Conservation (phyloP, 805 yeast species). For the Hagleromyces aurorensis region DNA sequence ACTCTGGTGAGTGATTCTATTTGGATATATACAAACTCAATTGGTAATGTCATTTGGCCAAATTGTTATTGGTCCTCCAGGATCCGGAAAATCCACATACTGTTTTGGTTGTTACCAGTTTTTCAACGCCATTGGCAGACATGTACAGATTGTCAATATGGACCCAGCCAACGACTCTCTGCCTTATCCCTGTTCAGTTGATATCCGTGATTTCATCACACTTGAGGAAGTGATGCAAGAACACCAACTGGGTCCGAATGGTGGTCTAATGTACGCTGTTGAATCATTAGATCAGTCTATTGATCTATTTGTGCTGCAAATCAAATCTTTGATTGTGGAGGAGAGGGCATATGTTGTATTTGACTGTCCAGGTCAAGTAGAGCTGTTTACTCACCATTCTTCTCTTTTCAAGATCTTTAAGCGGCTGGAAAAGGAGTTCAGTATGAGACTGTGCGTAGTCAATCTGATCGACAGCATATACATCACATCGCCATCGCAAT, state of each 20-base stretch:
- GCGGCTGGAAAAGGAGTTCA: slow-evolving; percentile 52
- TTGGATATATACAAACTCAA: too few relatives aligned
- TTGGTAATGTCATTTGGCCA: slow-evolving; percentile 67
- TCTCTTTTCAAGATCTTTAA: slow-evolving; percentile 64
- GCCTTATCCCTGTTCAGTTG: slow-evolving; percentile 67
- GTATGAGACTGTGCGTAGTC: slow-evolving; percentile 74
- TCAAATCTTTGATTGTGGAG: slow-evolving; percentile 47
- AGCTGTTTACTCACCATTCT: slow-evolving; percentile 82
- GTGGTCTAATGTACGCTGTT: slow-evolving; percentile 84
- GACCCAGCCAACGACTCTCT: slow-evolving; percentile 84
- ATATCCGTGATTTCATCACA: slow-evolving; percentile 68
- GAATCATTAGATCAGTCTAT: slow-evolving; percentile 54
- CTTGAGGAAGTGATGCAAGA: slow-evolving; percentile 73
- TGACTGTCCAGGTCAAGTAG: slow-evolving; percentile 96
- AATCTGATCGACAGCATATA: slow-evolving; percentile 78
- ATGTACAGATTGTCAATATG: slow-evolving; percentile 72
- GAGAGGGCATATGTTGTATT: slow-evolving; percentile 62
- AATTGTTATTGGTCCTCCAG: slow-evolving; percentile 96
- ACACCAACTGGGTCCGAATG: slow-evolving; percentile 71
- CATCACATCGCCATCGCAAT: slow-evolving; percentile 80
- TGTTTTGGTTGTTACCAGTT: slow-evolving; percentile 91
- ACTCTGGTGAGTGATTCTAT: too few relatives aligned
- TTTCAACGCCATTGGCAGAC: slow-evolving; percentile 87
- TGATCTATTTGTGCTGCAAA: slow-evolving; percentile 49
- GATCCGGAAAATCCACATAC: slow-evolving; percentile 93